Conservation (phyloP, 1,284 basidiomycete species). For the Rhodotorula sp. region DNA sequence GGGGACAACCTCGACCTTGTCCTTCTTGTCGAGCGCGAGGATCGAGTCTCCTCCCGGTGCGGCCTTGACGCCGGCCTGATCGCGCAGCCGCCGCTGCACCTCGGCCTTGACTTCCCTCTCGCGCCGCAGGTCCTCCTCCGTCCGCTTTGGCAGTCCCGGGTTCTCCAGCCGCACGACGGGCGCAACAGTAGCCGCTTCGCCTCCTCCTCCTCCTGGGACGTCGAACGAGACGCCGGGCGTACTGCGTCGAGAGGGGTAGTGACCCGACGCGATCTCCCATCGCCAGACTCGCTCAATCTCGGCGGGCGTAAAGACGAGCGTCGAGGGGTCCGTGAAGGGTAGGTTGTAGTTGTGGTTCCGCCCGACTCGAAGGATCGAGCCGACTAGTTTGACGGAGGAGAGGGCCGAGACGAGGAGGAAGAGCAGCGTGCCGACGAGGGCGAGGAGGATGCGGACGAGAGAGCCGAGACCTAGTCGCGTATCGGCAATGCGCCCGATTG, state of each 20-base stretch:
- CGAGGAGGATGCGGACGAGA: constrained; percentile 13
- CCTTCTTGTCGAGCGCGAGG: constrained; percentile 22
- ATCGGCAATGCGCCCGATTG: background rate
- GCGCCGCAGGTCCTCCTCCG: constrained; percentile 23
- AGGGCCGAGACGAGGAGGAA: constrained; percentile 9
- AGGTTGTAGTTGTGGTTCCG: constrained; percentile 50
- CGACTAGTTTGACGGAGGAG: background rate
- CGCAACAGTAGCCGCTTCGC: background rate
- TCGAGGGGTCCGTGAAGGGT: constrained; percentile 66
- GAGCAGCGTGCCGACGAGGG: constrained; percentile 23
- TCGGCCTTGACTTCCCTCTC: constrained; percentile 29
- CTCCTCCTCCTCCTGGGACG: constrained; percentile 6
- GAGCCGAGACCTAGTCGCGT: constrained; percentile 1
- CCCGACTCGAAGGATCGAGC: background rate
- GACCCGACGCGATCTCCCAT: constrained; percentile 87
- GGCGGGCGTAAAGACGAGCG: constrained; percentile 70
- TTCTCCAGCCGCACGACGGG: constrained; percentile 29
- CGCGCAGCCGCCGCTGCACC: constrained; percentile 36
- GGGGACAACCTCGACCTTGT: constrained; percentile 44
- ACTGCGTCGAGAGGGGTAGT: constrained; percentile 73
- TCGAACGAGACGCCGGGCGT: constrained; percentile 32
- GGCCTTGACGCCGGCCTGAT: constrained; percentile 23
- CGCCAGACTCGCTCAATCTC: constrained; percentile 85
- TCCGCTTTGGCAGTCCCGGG: constrained; percentile 27
- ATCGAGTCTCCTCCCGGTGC: constrained; percentile 2